Evolutionary conservation across 768 basidiomycete genomes (phyloP).

Genomic region (Russula sp.): DNA sequence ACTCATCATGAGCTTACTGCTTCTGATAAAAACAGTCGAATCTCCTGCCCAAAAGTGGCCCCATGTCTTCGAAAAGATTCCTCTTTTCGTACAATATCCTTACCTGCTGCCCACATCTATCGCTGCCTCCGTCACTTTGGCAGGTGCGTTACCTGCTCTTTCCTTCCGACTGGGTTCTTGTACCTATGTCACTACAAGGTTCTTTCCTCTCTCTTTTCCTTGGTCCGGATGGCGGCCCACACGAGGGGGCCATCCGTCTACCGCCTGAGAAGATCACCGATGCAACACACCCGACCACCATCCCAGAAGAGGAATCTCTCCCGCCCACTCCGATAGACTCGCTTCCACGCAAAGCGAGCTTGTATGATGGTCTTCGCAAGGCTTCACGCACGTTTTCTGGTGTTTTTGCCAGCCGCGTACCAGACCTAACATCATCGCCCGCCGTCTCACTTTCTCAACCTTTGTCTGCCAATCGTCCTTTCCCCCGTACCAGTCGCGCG

Average conservation of each 20-base stretch:
- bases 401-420: slow-evolving; percentile 50
- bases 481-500: slow-evolving; percentile 48
- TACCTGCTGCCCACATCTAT: slow-evolving; percentile 85
- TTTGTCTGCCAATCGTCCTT: slow-evolving; percentile 42
- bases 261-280: slow-evolving; percentile 60
- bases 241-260: slow-evolving; percentile 79
- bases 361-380: slow-evolving; percentile 30
- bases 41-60: slow-evolving; percentile 87
- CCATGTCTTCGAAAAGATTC: slow-evolving; percentile 53
- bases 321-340: slow-evolving; percentile 41
- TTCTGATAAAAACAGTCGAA: slow-evolving; percentile 50
- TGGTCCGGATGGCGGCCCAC: slow-evolving; percentile 83
- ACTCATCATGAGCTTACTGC: slow-evolving; percentile 17
- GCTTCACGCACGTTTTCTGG: slow-evolving; percentile 47
- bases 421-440: slow-evolving; percentile 34
- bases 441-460: slow-evolving; percentile 34
- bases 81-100: slow-evolving; percentile 73
- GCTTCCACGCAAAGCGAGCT: slow-evolving; percentile 8
- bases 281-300: slow-evolving; percentile 39
- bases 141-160: slow-evolving; percentile 41
- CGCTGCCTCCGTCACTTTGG: slow-evolving; percentile 69
- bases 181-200: slow-evolving; percentile 40
- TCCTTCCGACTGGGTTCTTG: neutral
- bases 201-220: slow-evolving; percentile 85
- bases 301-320: slow-evolving; percentile 58